Evolutionary conservation across 2,329 filamentous ascomycete genomes (phyloP).

Genomic region (Peltaster fructicola): DNA sequence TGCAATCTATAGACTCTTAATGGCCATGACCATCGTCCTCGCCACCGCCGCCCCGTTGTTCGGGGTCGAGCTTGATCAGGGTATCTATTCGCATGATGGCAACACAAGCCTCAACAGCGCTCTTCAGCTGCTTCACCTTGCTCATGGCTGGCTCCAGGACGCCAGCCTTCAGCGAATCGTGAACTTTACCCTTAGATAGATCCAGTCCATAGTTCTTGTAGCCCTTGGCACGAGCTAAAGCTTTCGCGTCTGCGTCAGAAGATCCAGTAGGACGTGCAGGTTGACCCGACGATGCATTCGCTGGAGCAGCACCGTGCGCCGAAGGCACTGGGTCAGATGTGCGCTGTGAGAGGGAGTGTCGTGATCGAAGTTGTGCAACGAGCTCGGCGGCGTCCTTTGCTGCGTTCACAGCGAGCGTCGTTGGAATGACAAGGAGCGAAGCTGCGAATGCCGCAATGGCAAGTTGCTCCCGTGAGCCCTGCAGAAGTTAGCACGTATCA

Average conservation of each 20-base stretch:
- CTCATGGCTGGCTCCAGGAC: conserved; percentile 95
- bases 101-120: conserved; percentile 94
- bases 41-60: conserved; percentile 49
- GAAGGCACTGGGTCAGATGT: conserved; percentile 57
- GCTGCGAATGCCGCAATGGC: conserved; percentile 96
- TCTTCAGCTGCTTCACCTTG: conserved; percentile 97
- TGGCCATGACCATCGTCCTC: conserved; percentile 46
- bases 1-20: conserved; percentile 4
- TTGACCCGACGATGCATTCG: no score
- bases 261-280: conserved; percentile 8
- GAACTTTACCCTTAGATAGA: conserved; percentile 70
- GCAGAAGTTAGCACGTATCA: conserved; percentile 4
- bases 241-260: conserved; percentile 56
- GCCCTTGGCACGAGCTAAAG: conserved; percentile 78
- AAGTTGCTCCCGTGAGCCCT: conserved; percentile 85
- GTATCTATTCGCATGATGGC: conserved; percentile 99
- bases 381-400: conserved; percentile 93
- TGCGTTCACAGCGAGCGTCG: conserved; percentile 91
- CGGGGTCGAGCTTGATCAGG: conserved; percentile 91
- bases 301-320: conserved; percentile 16
- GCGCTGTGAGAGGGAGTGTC: conserved; percentile 86
- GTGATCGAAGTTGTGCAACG: conserved; percentile 82
- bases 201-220: conserved; percentile 99
- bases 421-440: conserved; percentile 82
- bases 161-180: conserved; percentile 85